phyloP scores from a whole-genome alignment of 2,329 filamentous ascomycete genomes.

The Stagonosporopsis tanaceti region DNA sequence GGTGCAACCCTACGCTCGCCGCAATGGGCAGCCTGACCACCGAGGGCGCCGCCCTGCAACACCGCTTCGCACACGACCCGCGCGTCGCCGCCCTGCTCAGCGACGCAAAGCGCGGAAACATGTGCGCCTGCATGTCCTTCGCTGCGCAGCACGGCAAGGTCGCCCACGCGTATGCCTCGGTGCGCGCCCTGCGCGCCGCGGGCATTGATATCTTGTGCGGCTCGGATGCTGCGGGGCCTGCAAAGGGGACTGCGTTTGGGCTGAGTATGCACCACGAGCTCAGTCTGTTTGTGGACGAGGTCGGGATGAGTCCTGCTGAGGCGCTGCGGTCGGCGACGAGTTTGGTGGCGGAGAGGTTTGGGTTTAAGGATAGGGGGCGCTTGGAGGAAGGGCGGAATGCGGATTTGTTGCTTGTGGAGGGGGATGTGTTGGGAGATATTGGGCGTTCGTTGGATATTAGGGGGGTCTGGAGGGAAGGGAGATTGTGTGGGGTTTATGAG shows the following conservation, averaged over 20 bases:
- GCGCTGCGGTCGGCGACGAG: slow-evolving; percentile 53
- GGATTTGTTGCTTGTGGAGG: slow-evolving; percentile 55
- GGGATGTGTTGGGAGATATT: slow-evolving; percentile 54
- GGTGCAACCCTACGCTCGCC: slow-evolving; percentile 54
- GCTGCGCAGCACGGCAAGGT: slow-evolving; percentile 42
- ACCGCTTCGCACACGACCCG: slow-evolving; percentile 52
- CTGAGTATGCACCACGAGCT: slow-evolving; percentile 55
- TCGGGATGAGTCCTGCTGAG: slow-evolving; percentile 54
- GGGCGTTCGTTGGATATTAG: slow-evolving; percentile 52
- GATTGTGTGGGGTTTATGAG: slow-evolving; percentile 36
- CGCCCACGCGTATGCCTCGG: slow-evolving; percentile 54
- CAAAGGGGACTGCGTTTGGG: slow-evolving; percentile 55
- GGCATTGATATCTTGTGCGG: slow-evolving; percentile 55
- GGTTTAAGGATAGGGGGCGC: slow-evolving; percentile 52
- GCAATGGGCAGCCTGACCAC: slow-evolving; percentile 52
- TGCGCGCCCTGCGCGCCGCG: slow-evolving; percentile 49
- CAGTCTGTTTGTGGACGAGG: slow-evolving; percentile 51
- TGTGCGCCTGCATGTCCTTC: slow-evolving; percentile 55
- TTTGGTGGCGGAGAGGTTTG: slow-evolving; percentile 51
- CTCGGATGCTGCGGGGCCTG: slow-evolving; percentile 54
- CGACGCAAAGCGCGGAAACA: slow-evolving; percentile 42
- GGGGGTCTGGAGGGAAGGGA: slow-evolving; percentile 56
- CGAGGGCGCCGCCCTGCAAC: slow-evolving; percentile 51
- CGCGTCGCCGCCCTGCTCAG: slow-evolving; percentile 46
- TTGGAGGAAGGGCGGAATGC: slow-evolving; percentile 52